Conservation (phyloP, 495 filamentous ascomycete genomes). For the Daldinia vernicosa region DNA sequence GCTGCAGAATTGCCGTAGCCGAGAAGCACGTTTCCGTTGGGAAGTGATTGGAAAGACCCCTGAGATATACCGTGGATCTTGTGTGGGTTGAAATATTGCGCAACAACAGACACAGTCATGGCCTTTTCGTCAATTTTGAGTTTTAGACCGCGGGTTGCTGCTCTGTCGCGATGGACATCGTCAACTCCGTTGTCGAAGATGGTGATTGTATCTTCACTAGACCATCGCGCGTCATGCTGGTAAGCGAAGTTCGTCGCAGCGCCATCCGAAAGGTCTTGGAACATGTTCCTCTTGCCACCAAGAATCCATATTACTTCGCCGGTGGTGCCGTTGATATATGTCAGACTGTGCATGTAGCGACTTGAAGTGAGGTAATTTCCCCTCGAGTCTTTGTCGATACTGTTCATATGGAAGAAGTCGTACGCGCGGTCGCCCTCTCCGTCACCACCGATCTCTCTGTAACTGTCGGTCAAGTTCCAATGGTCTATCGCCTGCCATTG, state of each 20-base stretch:
- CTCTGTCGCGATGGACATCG: constrained; percentile 49
- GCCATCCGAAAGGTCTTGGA: constrained; percentile 47
- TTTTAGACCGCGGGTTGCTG: constrained; percentile 57
- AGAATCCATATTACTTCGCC: constrained; percentile 67
- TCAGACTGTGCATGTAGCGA: constrained; percentile 64
- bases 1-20: constrained; percentile 68
- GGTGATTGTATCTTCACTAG: constrained; percentile 52
- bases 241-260: constrained; percentile 60
- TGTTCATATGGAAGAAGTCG: constrained; percentile 74
- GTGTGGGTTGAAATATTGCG: constrained; percentile 49
- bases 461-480: constrained; percentile 39
- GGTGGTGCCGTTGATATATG: constrained; percentile 66
- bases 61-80: constrained; percentile 65
- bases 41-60: constrained; percentile 66
- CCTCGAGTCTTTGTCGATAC: constrained; percentile 64
- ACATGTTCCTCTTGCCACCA: constrained; percentile 59
- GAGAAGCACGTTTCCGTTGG: constrained; percentile 64
- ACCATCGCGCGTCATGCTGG: constrained; percentile 69
- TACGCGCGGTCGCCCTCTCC: constrained; percentile 51
- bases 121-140: constrained; percentile 53
- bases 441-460: constrained; percentile 33
- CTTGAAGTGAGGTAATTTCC: constrained; percentile 69
- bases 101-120: constrained; percentile 53
- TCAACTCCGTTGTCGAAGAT: constrained; percentile 50
- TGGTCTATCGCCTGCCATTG: constrained; percentile 55